Base-by-base conservation (phyloP, 345 rosid genomes). In the Euphorbia lathyris region DNA sequence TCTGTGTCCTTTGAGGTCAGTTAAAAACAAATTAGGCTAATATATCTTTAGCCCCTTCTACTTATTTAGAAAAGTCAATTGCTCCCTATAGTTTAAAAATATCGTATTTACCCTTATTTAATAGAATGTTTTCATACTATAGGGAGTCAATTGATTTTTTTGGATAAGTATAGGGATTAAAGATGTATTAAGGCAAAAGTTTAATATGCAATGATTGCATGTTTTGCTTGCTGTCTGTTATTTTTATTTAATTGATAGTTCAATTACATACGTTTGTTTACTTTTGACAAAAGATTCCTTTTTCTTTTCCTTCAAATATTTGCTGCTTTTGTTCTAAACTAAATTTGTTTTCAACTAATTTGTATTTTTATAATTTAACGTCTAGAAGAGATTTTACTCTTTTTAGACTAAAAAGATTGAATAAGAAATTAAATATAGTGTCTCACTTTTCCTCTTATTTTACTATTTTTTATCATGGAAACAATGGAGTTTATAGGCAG, bases 1-100 rank as follows among this genome's bases (percentile, higher is more conserved):
- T 74, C 87, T 58, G 83, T 90, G 63, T 76, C 79, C 78, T 94
- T 94, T 72, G 72, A 84, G 91, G 98, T 94, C 9, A 74, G 74
- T 79, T 47, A n/a, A n/a, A n/a, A n/a, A n/a, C n/a, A n/a, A n/a
- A n/a, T n/a, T n/a, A n/a, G n/a, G n/a, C n/a, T n/a, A n/a, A n/a
- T n/a, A n/a, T 52, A 7, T 0, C 55, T 51, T 63, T 63, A n/a
- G n/a, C n/a, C n/a, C n/a, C n/a, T n/a, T n/a, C n/a, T n/a, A n/a
- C n/a, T n/a, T n/a, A n/a, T n/a, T n/a, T n/a, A n/a, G n/a, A n/a
- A n/a, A n/a, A n/a, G n/a, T n/a, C n/a, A n/a, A n/a, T n/a, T n/a
- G n/a, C n/a, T n/a, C n/a, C n/a, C n/a, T n/a, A n/a, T n/a, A n/a
- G n/a, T n/a, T n/a, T n/a, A n/a, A n/a, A n/a, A n/a, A n/a, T n/a